phyloP scores from a whole-genome alignment of 108 stramenopile species.

The Cyclotella atomus region DNA sequence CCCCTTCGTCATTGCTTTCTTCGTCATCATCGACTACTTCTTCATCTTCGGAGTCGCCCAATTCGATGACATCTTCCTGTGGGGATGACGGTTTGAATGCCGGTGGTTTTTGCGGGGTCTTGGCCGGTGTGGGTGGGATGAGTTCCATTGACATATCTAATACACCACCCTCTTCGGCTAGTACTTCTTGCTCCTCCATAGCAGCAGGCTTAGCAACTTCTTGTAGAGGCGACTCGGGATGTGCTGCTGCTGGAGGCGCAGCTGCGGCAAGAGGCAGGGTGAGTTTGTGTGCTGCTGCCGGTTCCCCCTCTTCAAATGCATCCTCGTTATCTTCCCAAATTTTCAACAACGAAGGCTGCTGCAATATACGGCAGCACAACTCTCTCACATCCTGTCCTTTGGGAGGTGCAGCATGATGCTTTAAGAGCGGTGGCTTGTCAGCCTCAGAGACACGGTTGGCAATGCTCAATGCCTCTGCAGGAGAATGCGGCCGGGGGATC shows the following conservation, averaged over 20 bases:
- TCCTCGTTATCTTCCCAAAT: constrained; percentile 15
- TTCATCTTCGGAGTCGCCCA: constrained; percentile 12
- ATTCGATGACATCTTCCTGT: not conserved
- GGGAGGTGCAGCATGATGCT: not conserved
- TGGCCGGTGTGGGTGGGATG: constrained; percentile 8
- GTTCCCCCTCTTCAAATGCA: not conserved
- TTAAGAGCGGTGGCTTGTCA: constrained; percentile 9
- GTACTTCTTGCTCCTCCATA: not conserved
- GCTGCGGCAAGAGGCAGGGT: no score
- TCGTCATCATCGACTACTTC: constrained; percentile 1
- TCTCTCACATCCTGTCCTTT: constrained; percentile 14
- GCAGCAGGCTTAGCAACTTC: no score
- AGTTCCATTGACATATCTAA: constrained; percentile 14
- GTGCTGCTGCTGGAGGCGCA: no score
- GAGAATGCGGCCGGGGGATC: constrained; percentile 34
- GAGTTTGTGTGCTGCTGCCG: no score
- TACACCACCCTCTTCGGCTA: not conserved
- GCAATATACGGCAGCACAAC: constrained; percentile 23
- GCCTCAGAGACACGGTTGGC: constrained; percentile 42
- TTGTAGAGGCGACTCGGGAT: no score
- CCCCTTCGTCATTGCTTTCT: not conserved
- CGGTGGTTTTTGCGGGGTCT: not conserved
- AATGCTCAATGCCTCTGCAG: constrained; percentile 29
- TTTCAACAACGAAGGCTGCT: constrained; percentile 7
- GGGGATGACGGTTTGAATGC: not conserved